Evolutionary conservation across 306 rosid genomes (phyloP).

Genomic region (Malus fusca): DNA sequence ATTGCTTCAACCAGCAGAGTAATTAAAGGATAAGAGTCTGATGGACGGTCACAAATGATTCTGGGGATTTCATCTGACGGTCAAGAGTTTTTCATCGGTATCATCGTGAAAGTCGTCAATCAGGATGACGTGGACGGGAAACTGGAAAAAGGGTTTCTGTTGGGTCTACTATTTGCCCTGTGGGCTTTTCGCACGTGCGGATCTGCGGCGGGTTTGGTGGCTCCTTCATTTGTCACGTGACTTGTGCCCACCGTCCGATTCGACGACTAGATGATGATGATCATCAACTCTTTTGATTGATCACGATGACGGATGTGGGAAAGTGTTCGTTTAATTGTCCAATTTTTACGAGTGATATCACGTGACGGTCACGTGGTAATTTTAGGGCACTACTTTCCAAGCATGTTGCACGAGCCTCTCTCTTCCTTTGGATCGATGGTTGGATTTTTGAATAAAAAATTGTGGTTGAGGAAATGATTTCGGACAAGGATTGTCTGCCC

Average conservation of each 20-base stretch:
- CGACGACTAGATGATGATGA: neutral
- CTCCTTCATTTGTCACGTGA: slow-evolving; percentile 15
- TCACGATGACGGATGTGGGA: neutral
- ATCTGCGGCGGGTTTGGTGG: neutral
- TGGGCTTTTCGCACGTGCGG: neutral
- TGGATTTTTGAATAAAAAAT: neutral
- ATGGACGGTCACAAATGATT: slow-evolving; percentile 21
- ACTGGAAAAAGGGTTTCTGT: slow-evolving; percentile 1
- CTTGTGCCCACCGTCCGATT: neutral
- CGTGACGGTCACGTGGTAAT: neutral
- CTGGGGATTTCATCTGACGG: slow-evolving; percentile 34
- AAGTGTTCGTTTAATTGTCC: neutral
- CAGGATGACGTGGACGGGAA: slow-evolving; percentile 28
- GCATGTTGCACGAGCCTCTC: neutral
- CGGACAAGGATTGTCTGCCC: too few relatives aligned
- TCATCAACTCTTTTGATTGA: neutral
- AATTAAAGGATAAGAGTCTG: slow-evolving; percentile 38
- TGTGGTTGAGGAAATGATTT: too few relatives aligned
- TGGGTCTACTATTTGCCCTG: neutral
- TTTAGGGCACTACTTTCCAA: neutral
- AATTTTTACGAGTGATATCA: neutral
- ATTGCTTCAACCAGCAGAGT: neutral
- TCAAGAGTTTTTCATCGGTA: neutral
- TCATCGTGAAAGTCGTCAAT: slow-evolving; percentile 29
- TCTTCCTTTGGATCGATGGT: neutral